phyloP scores from a whole-genome alignment of 306 rosid genomes.

The Cucurbita argyrosperma region DNA sequence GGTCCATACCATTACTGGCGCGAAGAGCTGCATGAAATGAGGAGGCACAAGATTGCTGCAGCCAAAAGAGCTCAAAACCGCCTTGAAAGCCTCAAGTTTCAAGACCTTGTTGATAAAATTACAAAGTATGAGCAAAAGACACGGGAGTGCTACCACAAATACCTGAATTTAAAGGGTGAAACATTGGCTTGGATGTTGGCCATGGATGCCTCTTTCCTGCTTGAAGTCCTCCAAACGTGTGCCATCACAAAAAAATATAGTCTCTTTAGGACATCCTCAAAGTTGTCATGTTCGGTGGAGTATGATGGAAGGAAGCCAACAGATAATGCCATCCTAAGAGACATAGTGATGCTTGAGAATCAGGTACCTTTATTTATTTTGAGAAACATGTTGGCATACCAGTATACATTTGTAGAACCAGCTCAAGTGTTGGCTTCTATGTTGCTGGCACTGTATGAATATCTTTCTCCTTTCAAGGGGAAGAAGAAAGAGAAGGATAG shows the following conservation, averaged over 20 bases:
- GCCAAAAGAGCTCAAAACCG: slow-evolving; percentile 41
- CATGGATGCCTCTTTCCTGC: slow-evolving; percentile 56
- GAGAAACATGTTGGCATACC: slow-evolving; percentile 41
- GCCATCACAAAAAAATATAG: slow-evolving; percentile 24
- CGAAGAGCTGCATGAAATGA: slow-evolving; percentile 68
- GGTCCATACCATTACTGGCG: slow-evolving; percentile 72
- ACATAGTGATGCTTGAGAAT: slow-evolving; percentile 66
- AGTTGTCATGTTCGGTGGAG: slow-evolving; percentile 57
- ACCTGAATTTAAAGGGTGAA: slow-evolving; percentile 49
- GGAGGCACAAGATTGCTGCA: slow-evolving; percentile 51
- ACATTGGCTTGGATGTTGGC: slow-evolving; percentile 70
- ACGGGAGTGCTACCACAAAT: slow-evolving; percentile 58
- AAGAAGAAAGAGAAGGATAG: slow-evolving; percentile 17
- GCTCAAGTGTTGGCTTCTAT: slow-evolving; percentile 34
- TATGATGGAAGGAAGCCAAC: slow-evolving; percentile 40
- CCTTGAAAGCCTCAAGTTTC: slow-evolving; percentile 24
- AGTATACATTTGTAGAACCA: slow-evolving; percentile 20
- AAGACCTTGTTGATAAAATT: slow-evolving; percentile 34
- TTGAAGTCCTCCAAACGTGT: slow-evolving; percentile 46
- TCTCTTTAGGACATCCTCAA: slow-evolving; percentile 24
- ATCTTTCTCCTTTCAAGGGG: slow-evolving; percentile 53
- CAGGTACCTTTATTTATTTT: slow-evolving; percentile 60
- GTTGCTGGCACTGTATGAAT: slow-evolving; percentile 40
- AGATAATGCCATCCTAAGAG: slow-evolving; percentile 52
- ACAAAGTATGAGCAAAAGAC: slow-evolving; percentile 28